phyloP scores from a whole-genome alignment of 2,329 filamentous ascomycete species.

The Trichoderma afroharzianum region DNA sequence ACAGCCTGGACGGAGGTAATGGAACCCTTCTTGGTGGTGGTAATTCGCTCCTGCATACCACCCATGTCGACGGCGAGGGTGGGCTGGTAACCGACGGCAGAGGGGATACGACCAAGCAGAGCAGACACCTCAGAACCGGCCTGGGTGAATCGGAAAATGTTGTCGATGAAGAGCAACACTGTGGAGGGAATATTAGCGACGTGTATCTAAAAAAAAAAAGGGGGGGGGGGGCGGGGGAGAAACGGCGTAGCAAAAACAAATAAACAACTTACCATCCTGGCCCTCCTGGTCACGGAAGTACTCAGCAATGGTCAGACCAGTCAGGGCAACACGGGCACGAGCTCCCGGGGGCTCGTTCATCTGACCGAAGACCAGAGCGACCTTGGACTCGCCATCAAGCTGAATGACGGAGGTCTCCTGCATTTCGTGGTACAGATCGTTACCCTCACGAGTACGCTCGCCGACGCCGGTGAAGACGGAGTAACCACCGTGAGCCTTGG shows the following conservation, averaged over 20 bases:
- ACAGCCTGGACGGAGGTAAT: conserved; percentile 99
- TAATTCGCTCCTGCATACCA: conserved; percentile 99
- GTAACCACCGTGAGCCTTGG: conserved; percentile 99
- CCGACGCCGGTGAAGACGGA: conserved; percentile 99
- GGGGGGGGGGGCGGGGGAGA: background rate
- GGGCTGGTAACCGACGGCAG: conserved; percentile 99
- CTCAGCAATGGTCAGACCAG: conserved; percentile 76
- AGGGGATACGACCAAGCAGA: conserved; percentile 98
- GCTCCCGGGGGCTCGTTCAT: conserved; percentile 99
- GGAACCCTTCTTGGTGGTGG: conserved; percentile 98
- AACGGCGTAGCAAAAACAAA: background rate
- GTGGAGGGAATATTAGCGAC: conserved; percentile 1
- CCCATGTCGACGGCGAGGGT: conserved; percentile 99
- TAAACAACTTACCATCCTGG: conserved; percentile 68
- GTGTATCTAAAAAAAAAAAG: background rate
- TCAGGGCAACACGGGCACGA: conserved; percentile 98
- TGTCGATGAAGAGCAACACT: conserved; percentile 99
- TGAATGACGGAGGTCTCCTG: conserved; percentile 99
- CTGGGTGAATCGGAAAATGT: conserved; percentile 99
- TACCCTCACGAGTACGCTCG: conserved; percentile 99
- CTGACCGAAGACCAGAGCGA: conserved; percentile 98
- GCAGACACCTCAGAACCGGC: conserved; percentile 99
- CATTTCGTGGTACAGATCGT: conserved; percentile 99
- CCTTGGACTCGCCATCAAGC: conserved; percentile 98
- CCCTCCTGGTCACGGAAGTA: conserved; percentile 75